Conservation (phyloP, 2,329 filamentous ascomycete species). For the Hirsutella minnesotensis region DNA sequence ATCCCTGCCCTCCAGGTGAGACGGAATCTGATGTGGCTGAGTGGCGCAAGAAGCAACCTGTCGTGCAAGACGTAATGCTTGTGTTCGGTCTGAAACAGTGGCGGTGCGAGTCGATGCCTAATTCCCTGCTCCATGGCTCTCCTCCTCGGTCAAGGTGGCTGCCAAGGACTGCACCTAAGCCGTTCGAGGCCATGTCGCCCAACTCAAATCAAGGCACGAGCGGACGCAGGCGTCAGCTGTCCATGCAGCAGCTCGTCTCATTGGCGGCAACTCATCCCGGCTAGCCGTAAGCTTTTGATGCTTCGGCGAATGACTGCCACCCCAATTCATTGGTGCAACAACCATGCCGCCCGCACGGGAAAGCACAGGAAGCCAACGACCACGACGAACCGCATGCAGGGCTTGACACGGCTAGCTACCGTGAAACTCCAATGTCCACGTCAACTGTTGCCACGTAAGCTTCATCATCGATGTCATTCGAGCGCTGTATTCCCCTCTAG, state of each 20-base stretch:
- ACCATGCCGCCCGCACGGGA: too few species aligned
- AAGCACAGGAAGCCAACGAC: too few species aligned
- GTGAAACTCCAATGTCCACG: not conserved
- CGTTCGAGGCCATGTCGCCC: not conserved
- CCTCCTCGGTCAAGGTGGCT: too few species aligned
- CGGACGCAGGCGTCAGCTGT: not conserved
- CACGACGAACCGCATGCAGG: too few species aligned
- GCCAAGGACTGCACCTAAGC: not conserved
- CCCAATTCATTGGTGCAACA: too few species aligned
- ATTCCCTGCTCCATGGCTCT: not conserved
- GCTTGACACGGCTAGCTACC: too few species aligned
- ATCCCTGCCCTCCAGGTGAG: not conserved
- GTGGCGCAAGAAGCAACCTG: not conserved
- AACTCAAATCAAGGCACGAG: not conserved
- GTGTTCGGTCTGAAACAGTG: constrained; percentile 5
- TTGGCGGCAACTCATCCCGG: not conserved
- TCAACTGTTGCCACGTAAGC: not conserved
- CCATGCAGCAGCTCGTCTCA: not conserved
- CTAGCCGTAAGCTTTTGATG: too few species aligned
- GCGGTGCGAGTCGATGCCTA: constrained; percentile 6
- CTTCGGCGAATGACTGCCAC: too few species aligned
- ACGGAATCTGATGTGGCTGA: not conserved
- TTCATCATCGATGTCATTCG: not conserved
- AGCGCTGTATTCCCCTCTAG: not conserved
- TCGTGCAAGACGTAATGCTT: not conserved